phyloP scores from a whole-genome alignment of 2,329 filamentous ascomycete genomes.

The Aspergillus aculeatinus region DNA sequence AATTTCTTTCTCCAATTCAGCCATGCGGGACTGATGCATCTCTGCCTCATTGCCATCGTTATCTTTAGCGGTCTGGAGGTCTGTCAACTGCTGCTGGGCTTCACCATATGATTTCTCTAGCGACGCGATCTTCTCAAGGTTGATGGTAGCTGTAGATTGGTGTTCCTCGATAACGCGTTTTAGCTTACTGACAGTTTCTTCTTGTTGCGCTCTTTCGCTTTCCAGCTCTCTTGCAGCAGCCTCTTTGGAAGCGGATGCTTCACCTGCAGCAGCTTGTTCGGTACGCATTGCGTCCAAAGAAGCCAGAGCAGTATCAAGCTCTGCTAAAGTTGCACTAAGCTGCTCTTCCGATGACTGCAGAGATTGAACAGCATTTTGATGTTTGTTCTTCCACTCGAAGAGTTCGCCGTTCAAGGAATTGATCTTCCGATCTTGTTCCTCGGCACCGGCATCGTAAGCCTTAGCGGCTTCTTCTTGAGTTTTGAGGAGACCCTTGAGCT shows the following conservation, averaged over 20 bases:
- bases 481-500: constrained; percentile 59
- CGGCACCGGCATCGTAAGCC: constrained; percentile 33
- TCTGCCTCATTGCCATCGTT: constrained; percentile 53
- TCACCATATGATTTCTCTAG: constrained; percentile 70
- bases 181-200: constrained; percentile 60
- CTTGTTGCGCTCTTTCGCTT: constrained; percentile 56
- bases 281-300: constrained; percentile 50
- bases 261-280: constrained; percentile 39
- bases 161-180: constrained; percentile 78
- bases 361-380: constrained; percentile 66
- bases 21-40: constrained; percentile 44
- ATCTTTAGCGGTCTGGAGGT: constrained; percentile 62
- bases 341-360: constrained; percentile 71
- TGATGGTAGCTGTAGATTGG: constrained; percentile 68
- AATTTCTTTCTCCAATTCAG: constrained; percentile 58
- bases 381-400: constrained; percentile 71
- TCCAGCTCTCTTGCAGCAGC: constrained; percentile 48
- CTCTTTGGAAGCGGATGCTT: constrained; percentile 36
- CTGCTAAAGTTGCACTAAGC: constrained; percentile 68
- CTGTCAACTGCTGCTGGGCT: constrained; percentile 66
- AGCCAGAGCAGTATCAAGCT: constrained; percentile 68
- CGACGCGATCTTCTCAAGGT: constrained; percentile 67
- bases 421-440: constrained; percentile 59
- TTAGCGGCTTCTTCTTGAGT: constrained; percentile 38
- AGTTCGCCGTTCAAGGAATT: constrained; percentile 69